Evolutionary conservation across 1,284 basidiomycete genomes (phyloP).

Genomic region (Chalciporus sp.): DNA sequence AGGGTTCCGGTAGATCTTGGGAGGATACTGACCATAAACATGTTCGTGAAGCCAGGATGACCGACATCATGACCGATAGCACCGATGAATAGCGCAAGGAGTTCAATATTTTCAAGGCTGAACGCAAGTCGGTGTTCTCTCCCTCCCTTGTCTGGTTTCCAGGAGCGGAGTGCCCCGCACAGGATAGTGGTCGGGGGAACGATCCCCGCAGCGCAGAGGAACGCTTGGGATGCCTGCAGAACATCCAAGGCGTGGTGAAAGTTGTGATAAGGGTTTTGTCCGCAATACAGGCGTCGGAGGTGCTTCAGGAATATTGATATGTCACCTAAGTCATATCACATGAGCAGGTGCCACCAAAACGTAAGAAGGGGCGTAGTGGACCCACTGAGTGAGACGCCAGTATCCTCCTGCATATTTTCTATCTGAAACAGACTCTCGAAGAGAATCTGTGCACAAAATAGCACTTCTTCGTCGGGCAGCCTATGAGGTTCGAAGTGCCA

Average conservation of each 20-base stretch:
- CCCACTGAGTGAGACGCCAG: conserved; percentile 70
- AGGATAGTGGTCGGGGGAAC: conserved; percentile 73
- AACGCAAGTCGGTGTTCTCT: conserved; percentile 51
- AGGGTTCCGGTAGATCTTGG: neutral
- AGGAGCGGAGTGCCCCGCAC: conserved; percentile 43
- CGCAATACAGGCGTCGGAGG: conserved; percentile 83
- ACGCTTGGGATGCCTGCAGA: conserved; percentile 87
- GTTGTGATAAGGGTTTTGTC: conserved; percentile 93
- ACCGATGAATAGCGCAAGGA: conserved; percentile 84
- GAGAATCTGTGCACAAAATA: conserved; percentile 79
- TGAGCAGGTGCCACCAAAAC: conserved; percentile 21
- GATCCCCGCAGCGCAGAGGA: conserved; percentile 74
- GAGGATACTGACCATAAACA: conserved; percentile 77
- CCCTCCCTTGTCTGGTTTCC: conserved; percentile 47
- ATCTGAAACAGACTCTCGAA: conserved; percentile 74
- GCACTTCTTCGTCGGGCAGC: conserved; percentile 76
- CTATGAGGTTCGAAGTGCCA: conserved; percentile 91
- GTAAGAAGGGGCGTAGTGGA: conserved; percentile 29
- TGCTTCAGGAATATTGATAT: conserved; percentile 79
- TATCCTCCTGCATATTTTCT: conserved; percentile 70
- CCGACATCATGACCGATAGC: conserved; percentile 96
- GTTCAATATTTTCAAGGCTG: conserved; percentile 63
- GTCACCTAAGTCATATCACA: conserved; percentile 50
- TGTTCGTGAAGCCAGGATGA: conserved; percentile 90
- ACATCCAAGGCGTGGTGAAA: conserved; percentile 95